Evolutionary conservation across 805 yeast genomes (phyloP).

Genomic region (Citeromyces nyonsensis): DNA sequence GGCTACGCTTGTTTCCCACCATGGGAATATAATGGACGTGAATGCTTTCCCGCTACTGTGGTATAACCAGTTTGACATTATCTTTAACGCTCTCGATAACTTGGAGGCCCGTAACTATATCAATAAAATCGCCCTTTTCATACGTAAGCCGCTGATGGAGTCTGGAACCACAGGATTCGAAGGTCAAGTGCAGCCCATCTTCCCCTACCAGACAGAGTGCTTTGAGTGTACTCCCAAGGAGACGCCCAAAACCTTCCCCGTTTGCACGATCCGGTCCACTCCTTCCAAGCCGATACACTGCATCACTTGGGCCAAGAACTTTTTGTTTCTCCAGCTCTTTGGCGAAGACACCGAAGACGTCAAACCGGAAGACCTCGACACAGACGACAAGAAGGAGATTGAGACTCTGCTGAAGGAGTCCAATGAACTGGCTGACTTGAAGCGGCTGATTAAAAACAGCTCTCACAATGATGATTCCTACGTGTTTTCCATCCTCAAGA

Average conservation of each 20-base stretch:
- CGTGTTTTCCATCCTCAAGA: constrained; percentile 29
- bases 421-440: constrained; percentile 43
- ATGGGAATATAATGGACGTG: constrained; percentile 78
- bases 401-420: constrained; percentile 51
- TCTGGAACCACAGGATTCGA: constrained; percentile 90
- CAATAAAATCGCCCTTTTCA: constrained; percentile 64
- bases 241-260: constrained; percentile 85
- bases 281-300: constrained; percentile 95
- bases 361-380: constrained; percentile 29
- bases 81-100: constrained; percentile 90
- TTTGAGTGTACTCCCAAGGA: constrained; percentile 84
- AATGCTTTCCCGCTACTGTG: constrained; percentile 56
- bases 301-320: constrained; percentile 94
- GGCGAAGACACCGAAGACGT: constrained; percentile 25
- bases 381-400: constrained; percentile 49
- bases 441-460: constrained; percentile 16
- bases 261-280: constrained; percentile 91
- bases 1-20: constrained; percentile 59
- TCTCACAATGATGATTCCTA: constrained; percentile 11
- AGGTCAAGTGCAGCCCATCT: constrained; percentile 90
- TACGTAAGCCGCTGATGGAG: constrained; percentile 70
- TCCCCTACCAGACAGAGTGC: constrained; percentile 75
- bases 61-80: constrained; percentile 62
- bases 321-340: constrained; percentile 69
- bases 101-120: constrained; percentile 86